Conservation (phyloP, 805 yeast genomes). For the Metschnikowia orientalis region DNA sequence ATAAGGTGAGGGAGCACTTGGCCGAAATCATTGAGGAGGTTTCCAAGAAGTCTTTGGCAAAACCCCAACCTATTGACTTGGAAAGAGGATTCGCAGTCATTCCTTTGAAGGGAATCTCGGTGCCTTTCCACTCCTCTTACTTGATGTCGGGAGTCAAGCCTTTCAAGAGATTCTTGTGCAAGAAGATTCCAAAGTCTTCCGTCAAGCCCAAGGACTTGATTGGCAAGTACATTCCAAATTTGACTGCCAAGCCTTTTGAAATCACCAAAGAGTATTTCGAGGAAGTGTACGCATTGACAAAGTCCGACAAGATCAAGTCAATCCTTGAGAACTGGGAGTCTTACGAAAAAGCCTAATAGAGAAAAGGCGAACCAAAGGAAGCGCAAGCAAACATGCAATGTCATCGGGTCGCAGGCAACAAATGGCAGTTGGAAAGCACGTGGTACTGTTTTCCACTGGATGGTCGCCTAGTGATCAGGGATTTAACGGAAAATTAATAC, state of each 20-base stretch:
- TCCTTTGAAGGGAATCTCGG: conserved; percentile 98
- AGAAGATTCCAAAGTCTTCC: conserved; percentile 92
- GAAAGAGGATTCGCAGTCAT: conserved; percentile 98
- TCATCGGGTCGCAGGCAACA: too few species aligned
- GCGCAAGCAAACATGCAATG: background rate
- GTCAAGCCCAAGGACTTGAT: conserved; percentile 91
- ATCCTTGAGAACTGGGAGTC: conserved; percentile 95
- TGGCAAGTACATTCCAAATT: conserved; percentile 95
- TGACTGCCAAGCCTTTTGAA: conserved; percentile 96
- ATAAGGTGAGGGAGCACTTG: conserved; percentile 84
- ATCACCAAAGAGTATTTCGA: conserved; percentile 96
- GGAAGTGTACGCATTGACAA: conserved; percentile 89
- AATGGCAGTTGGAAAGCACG: conserved; percentile 13
- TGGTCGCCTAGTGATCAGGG: background rate
- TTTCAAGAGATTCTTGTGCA: conserved; percentile 93
- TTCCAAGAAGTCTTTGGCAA: conserved; percentile 71
- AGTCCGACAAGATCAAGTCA: conserved; percentile 83
- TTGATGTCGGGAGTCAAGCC: conserved; percentile 98
- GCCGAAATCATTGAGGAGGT: conserved; percentile 85
- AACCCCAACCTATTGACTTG: conserved; percentile 94
- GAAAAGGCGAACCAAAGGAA: conserved; percentile 1
- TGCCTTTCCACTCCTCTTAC: conserved; percentile 99
- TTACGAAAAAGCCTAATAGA: conserved; percentile 50
- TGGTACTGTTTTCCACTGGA: conserved; percentile 15
- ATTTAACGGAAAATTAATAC: background rate